Conservation (phyloP, 164 flowering plant species). For the Stephania yunnanensis region DNA sequence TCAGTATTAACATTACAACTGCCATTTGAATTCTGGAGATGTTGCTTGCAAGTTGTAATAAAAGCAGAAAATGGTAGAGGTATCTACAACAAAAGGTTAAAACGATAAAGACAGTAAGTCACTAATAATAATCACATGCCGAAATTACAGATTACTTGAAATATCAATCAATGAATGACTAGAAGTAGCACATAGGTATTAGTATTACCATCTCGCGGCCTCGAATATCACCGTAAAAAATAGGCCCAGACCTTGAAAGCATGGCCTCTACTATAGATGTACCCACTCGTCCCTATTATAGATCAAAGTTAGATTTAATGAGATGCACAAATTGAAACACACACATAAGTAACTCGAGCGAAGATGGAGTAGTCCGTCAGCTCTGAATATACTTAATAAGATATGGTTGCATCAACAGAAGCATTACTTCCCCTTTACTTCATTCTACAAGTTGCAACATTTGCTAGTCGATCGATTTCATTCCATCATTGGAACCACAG, state of each 20-base stretch:
- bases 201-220: constrained; percentile 78
- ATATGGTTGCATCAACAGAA: too few species aligned
- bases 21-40: constrained; percentile 14
- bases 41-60: constrained; percentile 51
- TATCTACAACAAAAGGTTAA: constrained; percentile 37
- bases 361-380: neutral
- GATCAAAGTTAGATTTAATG: neutral
- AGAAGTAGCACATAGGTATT: neutral
- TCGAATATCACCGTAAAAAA: constrained; percentile 82
- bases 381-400: neutral
- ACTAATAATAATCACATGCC: neutral
- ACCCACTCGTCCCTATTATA: constrained; percentile 59
- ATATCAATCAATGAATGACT: neutral
- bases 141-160: neutral
- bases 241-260: constrained; percentile 75
- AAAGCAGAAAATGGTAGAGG: constrained; percentile 70
- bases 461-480: too few species aligned
- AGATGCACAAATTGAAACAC: neutral
- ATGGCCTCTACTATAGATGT: constrained; percentile 75
- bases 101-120: neutral
- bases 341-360: neutral
- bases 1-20: constrained; percentile 17
- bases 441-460: too few species aligned
- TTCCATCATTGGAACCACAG: too few species aligned
- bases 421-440: too few species aligned